These are phyloP conservation scores for Fusarium redolens DNA, from an alignment of 2,329 filamentous ascomycete genomes.

Conservation along the genomic window DNA sequence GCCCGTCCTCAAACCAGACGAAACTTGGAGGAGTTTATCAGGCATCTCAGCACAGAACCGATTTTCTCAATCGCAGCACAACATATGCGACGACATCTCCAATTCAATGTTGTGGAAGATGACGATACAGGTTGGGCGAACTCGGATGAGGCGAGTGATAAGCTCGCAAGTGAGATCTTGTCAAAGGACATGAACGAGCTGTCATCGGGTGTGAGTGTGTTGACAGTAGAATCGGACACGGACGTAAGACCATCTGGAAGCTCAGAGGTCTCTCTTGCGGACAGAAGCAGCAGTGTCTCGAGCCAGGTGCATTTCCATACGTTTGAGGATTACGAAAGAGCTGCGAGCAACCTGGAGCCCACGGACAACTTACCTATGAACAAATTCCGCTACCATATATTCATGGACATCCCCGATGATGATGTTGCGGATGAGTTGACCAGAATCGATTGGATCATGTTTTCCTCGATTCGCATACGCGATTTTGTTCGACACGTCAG, in stretches of 20 bases:
- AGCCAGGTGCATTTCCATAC: constrained; percentile 70
- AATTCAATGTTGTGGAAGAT: constrained; percentile 79
- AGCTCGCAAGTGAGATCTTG: constrained; percentile 49
- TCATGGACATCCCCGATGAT: constrained; percentile 88
- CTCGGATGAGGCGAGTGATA: constrained; percentile 68
- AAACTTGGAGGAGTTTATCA: constrained; percentile 79
- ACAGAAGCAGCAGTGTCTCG: constrained; percentile 52
- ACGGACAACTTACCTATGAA: constrained; percentile 76
- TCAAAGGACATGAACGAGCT: constrained; percentile 55
- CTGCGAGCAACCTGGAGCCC: constrained; percentile 78
- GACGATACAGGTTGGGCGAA: constrained; percentile 96
- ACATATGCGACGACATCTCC: constrained; percentile 84
- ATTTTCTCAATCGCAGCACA: constrained; percentile 87
- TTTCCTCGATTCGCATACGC: constrained; percentile 90
- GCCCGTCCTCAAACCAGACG: constrained; percentile 79
- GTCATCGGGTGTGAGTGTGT: constrained; percentile 57
- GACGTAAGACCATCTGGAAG: constrained; percentile 59
- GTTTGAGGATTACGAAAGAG: constrained; percentile 83
- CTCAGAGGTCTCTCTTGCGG: constrained; percentile 57
- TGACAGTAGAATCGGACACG: constrained; percentile 61
- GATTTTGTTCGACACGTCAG: constrained; percentile 94
- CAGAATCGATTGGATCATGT: constrained; percentile 98
- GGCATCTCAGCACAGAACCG: constrained; percentile 77
- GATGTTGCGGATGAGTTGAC: constrained; percentile 92
- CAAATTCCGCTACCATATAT: constrained; percentile 88